phyloP scores from a whole-genome alignment of 2,329 filamentous ascomycete genomes.

The Pezicula carpinea region DNA sequence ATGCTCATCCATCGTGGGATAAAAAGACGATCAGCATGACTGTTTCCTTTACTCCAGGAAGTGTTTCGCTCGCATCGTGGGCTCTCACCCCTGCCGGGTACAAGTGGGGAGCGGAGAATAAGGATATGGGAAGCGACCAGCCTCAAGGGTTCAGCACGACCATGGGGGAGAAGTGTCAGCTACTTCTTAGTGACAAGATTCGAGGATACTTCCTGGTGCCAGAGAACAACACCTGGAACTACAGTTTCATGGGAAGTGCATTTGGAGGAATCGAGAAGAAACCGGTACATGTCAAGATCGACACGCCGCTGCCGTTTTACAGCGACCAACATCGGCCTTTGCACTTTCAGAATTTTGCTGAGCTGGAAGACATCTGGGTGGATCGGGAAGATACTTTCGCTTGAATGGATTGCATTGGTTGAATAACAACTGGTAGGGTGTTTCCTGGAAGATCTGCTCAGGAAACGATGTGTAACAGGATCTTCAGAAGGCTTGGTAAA shows the following conservation, averaged over 20 bases:
- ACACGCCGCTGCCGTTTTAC: conserved; percentile 87
- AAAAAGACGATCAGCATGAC: conserved; percentile 90
- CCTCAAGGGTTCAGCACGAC: conserved; percentile 87
- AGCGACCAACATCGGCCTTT: conserved; percentile 86
- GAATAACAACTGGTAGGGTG: conserved; percentile 2
- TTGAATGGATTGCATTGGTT: conserved; percentile 38
- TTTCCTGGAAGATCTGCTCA: conserved; percentile 6
- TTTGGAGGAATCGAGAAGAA: conserved; percentile 90
- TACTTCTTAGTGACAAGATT: conserved; percentile 89
- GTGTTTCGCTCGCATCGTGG: conserved; percentile 92
- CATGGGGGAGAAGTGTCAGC: conserved; percentile 94
- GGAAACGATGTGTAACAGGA: conserved; percentile 2
- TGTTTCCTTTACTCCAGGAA: conserved; percentile 93
- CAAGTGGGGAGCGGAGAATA: conserved; percentile 96
- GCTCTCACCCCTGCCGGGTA: conserved; percentile 86
- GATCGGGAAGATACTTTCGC: conserved; percentile 92
- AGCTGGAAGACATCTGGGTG: conserved; percentile 95
- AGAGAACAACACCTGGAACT: conserved; percentile 89
- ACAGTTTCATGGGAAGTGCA: conserved; percentile 91
- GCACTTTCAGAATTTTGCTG: conserved; percentile 96
- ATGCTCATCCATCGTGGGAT: conserved; percentile 75
- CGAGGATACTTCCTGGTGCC: conserved; percentile 95
- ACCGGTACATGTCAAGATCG: conserved; percentile 84
- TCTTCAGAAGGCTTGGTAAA: conserved; percentile 10
- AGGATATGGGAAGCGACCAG: conserved; percentile 85